phyloP scores from a whole-genome alignment of 352 stramenopile genomes.

The Phytophthora megakarya region DNA sequence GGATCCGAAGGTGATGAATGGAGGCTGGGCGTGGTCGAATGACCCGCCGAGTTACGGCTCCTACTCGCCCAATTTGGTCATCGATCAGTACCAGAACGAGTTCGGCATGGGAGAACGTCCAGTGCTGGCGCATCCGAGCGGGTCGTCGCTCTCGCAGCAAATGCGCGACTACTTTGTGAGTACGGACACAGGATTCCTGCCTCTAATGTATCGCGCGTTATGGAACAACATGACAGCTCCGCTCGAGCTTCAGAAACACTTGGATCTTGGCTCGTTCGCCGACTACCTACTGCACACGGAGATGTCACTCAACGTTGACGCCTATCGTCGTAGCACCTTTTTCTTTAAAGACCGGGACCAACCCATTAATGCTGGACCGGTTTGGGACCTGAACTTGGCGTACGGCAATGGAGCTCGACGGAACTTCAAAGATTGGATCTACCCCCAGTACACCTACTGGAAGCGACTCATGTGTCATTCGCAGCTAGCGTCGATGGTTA shows the following conservation, averaged over 20 bases:
- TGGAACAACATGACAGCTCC: slow-evolving; percentile 83
- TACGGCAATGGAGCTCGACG: slow-evolving; percentile 71
- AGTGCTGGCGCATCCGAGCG: slow-evolving; percentile 57
- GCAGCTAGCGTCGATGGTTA: slow-evolving; percentile 71
- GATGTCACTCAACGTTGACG: slow-evolving; percentile 82
- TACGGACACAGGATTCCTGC: slow-evolving; percentile 59
- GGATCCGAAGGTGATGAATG: slow-evolving; percentile 48
- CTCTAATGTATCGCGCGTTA: slow-evolving; percentile 66
- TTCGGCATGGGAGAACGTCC: slow-evolving; percentile 80
- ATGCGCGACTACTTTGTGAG: slow-evolving; percentile 82
- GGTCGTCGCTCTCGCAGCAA: slow-evolving; percentile 59
- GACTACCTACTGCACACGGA: slow-evolving; percentile 85
- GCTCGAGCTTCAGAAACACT: slow-evolving; percentile 54
- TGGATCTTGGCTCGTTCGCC: slow-evolving; percentile 73
- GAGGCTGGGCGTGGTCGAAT: slow-evolving; percentile 84
- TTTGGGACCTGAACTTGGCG: slow-evolving; percentile 84
- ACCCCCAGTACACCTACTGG: slow-evolving; percentile 77
- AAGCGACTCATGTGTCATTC: slow-evolving; percentile 83
- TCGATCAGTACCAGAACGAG: slow-evolving; percentile 82
- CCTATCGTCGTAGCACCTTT: slow-evolving; percentile 78
- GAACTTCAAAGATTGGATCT: slow-evolving; percentile 73
- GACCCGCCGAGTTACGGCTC: slow-evolving; percentile 66
- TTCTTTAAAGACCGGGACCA: slow-evolving; percentile 81
- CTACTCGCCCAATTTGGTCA: slow-evolving; percentile 77
- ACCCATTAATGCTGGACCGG: slow-evolving; percentile 75